Conservation (phyloP, 306 rosid species). For the Quercus glauca region DNA sequence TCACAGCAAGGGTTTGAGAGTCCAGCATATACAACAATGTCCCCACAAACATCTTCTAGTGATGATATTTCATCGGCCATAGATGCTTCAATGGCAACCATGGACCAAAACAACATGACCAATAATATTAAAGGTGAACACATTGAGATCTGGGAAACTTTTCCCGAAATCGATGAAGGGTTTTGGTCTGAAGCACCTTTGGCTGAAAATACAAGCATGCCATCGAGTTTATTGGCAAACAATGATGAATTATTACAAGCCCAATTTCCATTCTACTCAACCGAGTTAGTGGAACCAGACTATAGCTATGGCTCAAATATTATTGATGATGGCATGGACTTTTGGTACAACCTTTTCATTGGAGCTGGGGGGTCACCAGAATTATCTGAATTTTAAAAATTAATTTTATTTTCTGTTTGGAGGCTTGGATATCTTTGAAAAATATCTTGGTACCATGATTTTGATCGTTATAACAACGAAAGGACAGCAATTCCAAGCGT, state of each 20-base stretch:
- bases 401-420: slow-evolving; percentile 1
- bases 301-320: slow-evolving; percentile 15
- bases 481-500: slow-evolving; percentile 16
- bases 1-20: slow-evolving; percentile 9
- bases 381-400: slow-evolving; percentile 50
- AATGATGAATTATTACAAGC: slow-evolving; percentile 28
- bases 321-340: slow-evolving; percentile 66
- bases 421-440: background rate
- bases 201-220: slow-evolving; percentile 18
- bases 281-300: slow-evolving; percentile 25
- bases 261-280: slow-evolving; percentile 24
- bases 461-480: slow-evolving; percentile 18
- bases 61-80: slow-evolving; percentile 40
- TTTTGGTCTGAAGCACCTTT: slow-evolving; percentile 66
- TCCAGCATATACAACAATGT: slow-evolving; percentile 31
- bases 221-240: slow-evolving; percentile 14
- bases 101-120: background rate
- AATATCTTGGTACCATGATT: background rate
- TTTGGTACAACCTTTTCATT: slow-evolving; percentile 73
- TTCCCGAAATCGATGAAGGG: slow-evolving; percentile 56
- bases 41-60: slow-evolving; percentile 37
- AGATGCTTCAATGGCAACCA: slow-evolving; percentile 15
- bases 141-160: slow-evolving; percentile 30
- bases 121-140: slow-evolving; percentile 32
- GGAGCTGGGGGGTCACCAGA: slow-evolving; percentile 50